These are phyloP conservation scores for Candida tunisiensis DNA, from an alignment of 1,139 yeast species.

Conservation along the genomic window DNA sequence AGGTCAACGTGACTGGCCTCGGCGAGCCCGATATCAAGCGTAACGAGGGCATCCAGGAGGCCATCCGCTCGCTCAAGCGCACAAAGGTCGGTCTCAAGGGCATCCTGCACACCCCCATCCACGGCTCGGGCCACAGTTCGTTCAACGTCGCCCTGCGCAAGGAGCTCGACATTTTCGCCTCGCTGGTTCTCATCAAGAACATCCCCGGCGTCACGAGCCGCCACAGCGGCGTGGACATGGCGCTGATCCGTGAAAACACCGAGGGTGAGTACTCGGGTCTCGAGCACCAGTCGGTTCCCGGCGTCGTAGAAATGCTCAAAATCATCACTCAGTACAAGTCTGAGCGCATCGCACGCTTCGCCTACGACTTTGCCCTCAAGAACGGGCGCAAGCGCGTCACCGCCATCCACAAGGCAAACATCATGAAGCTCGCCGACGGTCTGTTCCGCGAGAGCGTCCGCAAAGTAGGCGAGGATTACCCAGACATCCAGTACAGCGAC, in stretches of 20 bases:
- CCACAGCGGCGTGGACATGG: slow-evolving; percentile 78
- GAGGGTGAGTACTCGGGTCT: slow-evolving; percentile 99
- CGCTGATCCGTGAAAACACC: slow-evolving; percentile 89
- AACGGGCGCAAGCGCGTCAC: slow-evolving; percentile 88
- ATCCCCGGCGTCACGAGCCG: slow-evolving; percentile 90
- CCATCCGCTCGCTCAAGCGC: slow-evolving; percentile 83
- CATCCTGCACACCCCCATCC: slow-evolving; percentile 80
- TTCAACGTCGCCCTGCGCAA: slow-evolving; percentile 94
- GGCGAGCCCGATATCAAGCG: slow-evolving; percentile 34
- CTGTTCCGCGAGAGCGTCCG: slow-evolving; percentile 89
- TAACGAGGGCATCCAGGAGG: slow-evolving; percentile 58
- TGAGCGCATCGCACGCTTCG: slow-evolving; percentile 95
- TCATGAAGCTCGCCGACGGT: slow-evolving; percentile 98
- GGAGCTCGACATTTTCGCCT: slow-evolving; percentile 90
- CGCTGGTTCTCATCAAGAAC: slow-evolving; percentile 82
- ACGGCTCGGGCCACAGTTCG: slow-evolving; percentile 57
- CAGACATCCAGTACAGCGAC: slow-evolving; percentile 69
- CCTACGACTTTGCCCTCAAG: slow-evolving; percentile 87
- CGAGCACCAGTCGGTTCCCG: slow-evolving; percentile 95
- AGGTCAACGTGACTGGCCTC: slow-evolving; percentile 73
- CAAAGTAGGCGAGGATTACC: slow-evolving; percentile 81
- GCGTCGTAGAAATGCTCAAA: slow-evolving; percentile 93
- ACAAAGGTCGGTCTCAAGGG: slow-evolving; percentile 97
- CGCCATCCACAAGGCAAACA: slow-evolving; percentile 98
- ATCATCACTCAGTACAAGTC: slow-evolving; percentile 89